A percentile compares a stretch with the other conserved stretches of the same genome.
phyloP scores from a whole-genome alignment of 352 stramenopile species.

The Globisporangium takayamanum region DNA sequence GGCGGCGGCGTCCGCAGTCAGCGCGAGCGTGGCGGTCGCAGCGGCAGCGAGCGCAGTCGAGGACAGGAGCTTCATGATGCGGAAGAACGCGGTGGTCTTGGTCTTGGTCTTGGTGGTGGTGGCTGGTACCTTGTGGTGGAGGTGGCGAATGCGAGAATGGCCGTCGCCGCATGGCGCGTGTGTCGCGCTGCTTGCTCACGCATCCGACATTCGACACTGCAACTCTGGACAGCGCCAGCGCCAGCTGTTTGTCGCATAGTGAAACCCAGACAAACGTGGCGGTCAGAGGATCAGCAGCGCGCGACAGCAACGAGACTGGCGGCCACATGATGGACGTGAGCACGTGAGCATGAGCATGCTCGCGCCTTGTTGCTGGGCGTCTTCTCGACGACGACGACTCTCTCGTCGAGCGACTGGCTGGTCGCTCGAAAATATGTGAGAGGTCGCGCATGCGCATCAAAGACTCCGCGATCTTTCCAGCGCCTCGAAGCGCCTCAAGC shows the following conservation, averaged over 20 bases:
- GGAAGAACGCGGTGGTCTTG: not conserved
- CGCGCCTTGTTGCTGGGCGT: not conserved
- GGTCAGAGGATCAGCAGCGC: not conserved
- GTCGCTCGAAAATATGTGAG: too few relatives aligned
- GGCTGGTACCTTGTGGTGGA: not conserved
- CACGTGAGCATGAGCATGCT: not conserved
- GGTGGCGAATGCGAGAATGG: constrained; percentile 6
- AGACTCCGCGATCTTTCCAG: constrained; percentile 6
- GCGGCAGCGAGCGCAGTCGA: not conserved
- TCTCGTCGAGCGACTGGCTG: too few relatives aligned
- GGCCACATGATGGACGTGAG: not conserved
- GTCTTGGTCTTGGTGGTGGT: not conserved
- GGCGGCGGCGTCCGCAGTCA: not conserved
- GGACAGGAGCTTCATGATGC: not conserved
- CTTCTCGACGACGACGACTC: not conserved
- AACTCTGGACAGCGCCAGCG: not conserved
- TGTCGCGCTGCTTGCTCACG: not conserved
- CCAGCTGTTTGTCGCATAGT: not conserved
- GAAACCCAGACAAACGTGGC: not conserved
- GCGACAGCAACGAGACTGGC: not conserved
- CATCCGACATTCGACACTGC: not conserved
- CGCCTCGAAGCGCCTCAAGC: not conserved
- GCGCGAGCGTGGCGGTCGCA: constrained; percentile 3
- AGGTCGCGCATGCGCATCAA: too few relatives aligned
- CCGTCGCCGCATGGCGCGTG: not conserved